Conservation (phyloP, 2,329 filamentous ascomycete species). For the Hypoxylon sp. region DNA sequence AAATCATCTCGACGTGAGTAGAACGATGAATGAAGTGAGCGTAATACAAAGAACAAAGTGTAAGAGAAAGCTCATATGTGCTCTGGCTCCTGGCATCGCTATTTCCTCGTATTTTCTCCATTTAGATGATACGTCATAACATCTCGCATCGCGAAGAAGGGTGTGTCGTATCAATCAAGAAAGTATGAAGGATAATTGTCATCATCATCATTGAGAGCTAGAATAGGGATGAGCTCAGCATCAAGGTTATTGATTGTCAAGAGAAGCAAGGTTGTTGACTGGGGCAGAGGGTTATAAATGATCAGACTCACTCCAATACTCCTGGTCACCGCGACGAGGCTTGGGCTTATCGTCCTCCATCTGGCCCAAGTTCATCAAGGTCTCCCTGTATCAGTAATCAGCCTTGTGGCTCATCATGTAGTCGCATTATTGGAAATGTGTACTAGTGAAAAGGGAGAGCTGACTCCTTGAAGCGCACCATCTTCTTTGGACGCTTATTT, state of each 20-base stretch:
- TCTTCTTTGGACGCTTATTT: not conserved
- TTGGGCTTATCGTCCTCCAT: not conserved
- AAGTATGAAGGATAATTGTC: not conserved
- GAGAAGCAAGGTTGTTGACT: not conserved
- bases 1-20: not conserved
- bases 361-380: not conserved
- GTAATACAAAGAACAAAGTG: not conserved
- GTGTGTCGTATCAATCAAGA: not conserved
- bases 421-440: not conserved
- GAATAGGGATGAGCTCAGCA: not conserved
- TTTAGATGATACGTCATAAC: not conserved
- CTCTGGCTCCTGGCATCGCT: not conserved
- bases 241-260: not conserved
- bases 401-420: not conserved
- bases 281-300: not conserved
- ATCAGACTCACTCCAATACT: not conserved
- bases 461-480: constrained; percentile 19
- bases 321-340: not conserved
- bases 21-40: not conserved
- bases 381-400: constrained; percentile 8
- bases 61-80: not conserved
- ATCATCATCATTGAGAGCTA: not conserved
- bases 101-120: not conserved
- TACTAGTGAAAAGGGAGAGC: not conserved
- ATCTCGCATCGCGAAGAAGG: not conserved